These are phyloP conservation scores for Dacryopinax primogenitus DNA, from an alignment of 768 basidiomycete species.

Conservation along the genomic window DNA sequence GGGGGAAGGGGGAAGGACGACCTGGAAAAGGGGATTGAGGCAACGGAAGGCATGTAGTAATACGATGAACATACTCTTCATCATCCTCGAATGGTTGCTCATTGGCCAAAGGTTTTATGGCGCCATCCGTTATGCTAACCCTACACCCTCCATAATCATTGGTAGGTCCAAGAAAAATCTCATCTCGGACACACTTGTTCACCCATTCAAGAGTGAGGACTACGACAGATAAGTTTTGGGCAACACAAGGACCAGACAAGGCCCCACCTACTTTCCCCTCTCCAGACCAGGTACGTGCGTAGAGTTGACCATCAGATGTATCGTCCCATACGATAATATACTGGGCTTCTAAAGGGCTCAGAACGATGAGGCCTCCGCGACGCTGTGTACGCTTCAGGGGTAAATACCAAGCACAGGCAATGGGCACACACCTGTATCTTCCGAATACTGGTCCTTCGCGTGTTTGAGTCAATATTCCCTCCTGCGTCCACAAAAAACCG, in stretches of 20 bases:
- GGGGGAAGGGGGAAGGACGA: no score
- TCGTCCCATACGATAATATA: slow-evolving; percentile 4
- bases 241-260: background rate
- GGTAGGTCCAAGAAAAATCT: background rate
- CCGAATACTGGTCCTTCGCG: background rate
- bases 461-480: background rate
- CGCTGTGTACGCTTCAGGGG: background rate
- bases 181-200: background rate
- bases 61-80: background rate
- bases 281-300: background rate
- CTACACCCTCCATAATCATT: background rate
- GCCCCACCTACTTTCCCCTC: background rate
- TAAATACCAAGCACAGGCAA: background rate
- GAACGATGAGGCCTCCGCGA: background rate
- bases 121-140: background rate
- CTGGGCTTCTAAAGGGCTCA: background rate
- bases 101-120: background rate
- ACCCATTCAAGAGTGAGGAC: slow-evolving; percentile 4
- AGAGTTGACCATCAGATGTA: background rate
- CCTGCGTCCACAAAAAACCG: background rate
- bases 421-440: background rate
- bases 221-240: background rate
- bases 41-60: background rate
- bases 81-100: background rate
- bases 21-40: background rate